These are phyloP conservation scores for Arabidopsis suecica DNA, from an alignment of 345 rosid genomes.

Conservation along the genomic window DNA sequence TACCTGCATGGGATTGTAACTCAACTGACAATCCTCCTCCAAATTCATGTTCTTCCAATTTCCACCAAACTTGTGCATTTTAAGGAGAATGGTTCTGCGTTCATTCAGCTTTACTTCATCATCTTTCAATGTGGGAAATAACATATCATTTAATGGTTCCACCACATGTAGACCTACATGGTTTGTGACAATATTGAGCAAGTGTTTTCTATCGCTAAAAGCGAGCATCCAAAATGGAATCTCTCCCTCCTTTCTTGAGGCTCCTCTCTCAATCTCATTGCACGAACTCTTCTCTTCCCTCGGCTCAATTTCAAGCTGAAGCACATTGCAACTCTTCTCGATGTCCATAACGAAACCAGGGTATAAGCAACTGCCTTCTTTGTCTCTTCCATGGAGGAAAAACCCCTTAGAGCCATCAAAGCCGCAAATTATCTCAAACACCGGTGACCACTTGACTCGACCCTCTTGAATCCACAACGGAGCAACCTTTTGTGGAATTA, in stretches of 20 bases:
- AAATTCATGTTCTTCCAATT: conserved; percentile 38
- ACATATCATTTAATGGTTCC: too few relatives aligned
- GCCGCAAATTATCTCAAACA: conserved; percentile 68
- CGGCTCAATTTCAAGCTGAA: conserved; percentile 79
- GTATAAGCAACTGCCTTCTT: conserved; percentile 58
- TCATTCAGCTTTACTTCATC: conserved; percentile 31
- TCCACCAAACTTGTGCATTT: conserved; percentile 43
- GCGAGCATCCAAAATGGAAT: too few relatives aligned
- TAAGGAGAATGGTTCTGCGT: too few relatives aligned
- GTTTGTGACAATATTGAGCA: too few relatives aligned
- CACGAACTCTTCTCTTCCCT: conserved; percentile 48
- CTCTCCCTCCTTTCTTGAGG: background rate
- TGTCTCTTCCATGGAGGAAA: conserved; percentile 74
- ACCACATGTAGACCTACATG: too few relatives aligned
- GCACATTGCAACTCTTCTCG: conserved; percentile 63
- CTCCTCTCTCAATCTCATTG: conserved; percentile 48
- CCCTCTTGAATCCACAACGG: conserved; percentile 71
- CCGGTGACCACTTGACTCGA: conserved; percentile 71
- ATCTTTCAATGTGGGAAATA: too few relatives aligned
- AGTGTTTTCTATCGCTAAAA: too few relatives aligned
- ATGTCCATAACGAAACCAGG: conserved; percentile 64
- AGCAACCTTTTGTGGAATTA: conserved; percentile 74
- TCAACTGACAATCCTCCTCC: conserved; percentile 43
- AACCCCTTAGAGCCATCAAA: conserved; percentile 58
- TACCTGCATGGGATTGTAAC: conserved; percentile 50